Conservation (phyloP, 1,139 yeast genomes). For the Suhomyces chickasaworum region DNA sequence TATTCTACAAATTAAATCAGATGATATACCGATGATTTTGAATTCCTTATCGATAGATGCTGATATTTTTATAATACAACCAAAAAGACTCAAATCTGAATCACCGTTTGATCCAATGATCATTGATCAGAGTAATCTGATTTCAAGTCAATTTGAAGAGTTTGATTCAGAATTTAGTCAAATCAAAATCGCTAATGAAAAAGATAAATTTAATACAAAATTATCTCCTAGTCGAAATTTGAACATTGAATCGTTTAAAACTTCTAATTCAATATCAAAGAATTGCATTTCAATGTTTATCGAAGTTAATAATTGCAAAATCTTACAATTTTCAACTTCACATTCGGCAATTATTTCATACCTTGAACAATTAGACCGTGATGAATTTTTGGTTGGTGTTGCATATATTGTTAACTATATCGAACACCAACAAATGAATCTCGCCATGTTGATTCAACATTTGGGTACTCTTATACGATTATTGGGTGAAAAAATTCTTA, state of each 20-base stretch:
- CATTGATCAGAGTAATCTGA: background rate
- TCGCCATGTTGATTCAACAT: background rate
- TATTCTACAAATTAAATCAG: background rate
- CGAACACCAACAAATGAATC: constrained; percentile 1
- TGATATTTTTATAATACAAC: background rate
- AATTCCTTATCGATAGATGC: background rate
- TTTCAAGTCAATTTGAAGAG: background rate
- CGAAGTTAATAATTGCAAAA: background rate
- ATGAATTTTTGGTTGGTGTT: constrained; percentile 9
- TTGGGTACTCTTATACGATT: constrained; percentile 24
- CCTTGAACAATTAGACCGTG: background rate
- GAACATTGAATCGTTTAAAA: background rate
- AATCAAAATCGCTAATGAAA: background rate
- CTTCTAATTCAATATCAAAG: background rate
- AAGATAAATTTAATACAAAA: background rate
- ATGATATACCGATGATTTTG: background rate
- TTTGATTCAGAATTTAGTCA: constrained; percentile 2
- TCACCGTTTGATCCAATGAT: background rate
- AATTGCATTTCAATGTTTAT: background rate
- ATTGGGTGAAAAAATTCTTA: constrained; percentile 35
- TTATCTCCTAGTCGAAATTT: background rate
- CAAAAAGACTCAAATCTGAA: background rate
- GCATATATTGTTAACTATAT: constrained; percentile 7
- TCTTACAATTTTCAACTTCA: background rate
- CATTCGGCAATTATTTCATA: background rate